Evolutionary conservation across 2,329 filamentous ascomycete genomes (phyloP), one percentile per base, ranked within the genome.

Genomic region (Dactylonectria macrodidyma): DNA sequence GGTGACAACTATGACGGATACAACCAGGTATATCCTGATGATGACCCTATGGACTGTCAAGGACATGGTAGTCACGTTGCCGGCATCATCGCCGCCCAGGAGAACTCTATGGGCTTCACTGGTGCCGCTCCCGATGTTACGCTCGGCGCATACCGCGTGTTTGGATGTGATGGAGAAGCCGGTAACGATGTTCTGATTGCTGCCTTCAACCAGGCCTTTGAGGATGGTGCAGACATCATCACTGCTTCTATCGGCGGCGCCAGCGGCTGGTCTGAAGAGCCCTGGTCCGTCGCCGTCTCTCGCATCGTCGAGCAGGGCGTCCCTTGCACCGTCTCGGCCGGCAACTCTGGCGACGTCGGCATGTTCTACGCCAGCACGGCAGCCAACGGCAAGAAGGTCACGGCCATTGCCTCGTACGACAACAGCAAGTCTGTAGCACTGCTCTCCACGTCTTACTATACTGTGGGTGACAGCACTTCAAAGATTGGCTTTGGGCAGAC

Each of bases 31-130:
- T 66, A 78, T 0, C 86, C 87, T 1, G 86, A 86, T 69, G 52
- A 78, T 2, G 85, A 89, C 68, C 89, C 89, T 2, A 86, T 87
- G 73, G 87, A 87, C 69, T 89, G 88, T 72, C 78, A 75, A 2
- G 89, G 89, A 2, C 89, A 92, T 76, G 89, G 90, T 34, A 89
- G 87, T 0, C 89, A 90, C 76, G 87, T 90, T 22, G 84, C 89
- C 1, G 90, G 90, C 33, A 91, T 89, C 66, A 85, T 92, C 51
- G 90, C 88, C 2, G 89, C 89, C 1, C 86, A 90, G 75, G 76
- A 79, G 52, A 83, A 89, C 74, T 77, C 81, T 0, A 84, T 84
- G 41, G 85, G 85, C 16, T 87, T 90, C 72, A 86, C 85, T 14
- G 89, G 89, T 16, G 87, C 85, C 11, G 89, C 88, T 0, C 85